phyloP scores from a whole-genome alignment of 192 early-diverging fungal species.

The Backusella tarrabulga region DNA sequence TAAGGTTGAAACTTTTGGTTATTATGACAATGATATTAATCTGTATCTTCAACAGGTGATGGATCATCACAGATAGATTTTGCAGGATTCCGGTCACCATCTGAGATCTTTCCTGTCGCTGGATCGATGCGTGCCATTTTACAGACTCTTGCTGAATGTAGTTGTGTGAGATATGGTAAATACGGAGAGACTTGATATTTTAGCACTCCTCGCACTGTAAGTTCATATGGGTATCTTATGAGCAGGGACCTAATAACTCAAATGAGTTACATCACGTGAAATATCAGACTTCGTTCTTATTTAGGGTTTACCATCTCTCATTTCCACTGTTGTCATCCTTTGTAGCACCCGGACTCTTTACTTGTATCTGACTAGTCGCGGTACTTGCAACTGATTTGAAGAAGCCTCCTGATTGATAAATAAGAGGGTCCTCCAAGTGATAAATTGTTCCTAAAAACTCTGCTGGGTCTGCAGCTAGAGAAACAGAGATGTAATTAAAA shows the following conservation, averaged over 20 bases:
- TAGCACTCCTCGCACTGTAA: conserved; percentile 34
- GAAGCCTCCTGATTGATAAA: conserved; percentile 25
- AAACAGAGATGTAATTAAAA: neutral
- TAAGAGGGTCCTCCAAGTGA: conserved; percentile 32
- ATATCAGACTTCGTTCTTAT: neutral
- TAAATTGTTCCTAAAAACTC: conserved; percentile 38
- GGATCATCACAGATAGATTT: conserved; percentile 33
- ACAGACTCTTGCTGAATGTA: conserved; percentile 28
- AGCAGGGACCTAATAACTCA: conserved; percentile 23
- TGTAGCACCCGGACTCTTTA: conserved; percentile 30
- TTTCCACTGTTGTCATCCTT: conserved; percentile 33
- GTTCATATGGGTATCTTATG: conserved; percentile 35
- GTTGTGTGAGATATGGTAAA: conserved; percentile 4
- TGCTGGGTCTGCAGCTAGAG: conserved; percentile 19
- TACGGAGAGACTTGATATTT: conserved; percentile 29
- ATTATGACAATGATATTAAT: neutral
- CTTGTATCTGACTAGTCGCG: conserved; percentile 31
- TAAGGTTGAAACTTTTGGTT: neutral
- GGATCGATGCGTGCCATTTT: conserved; percentile 31
- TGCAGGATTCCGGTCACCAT: conserved; percentile 4
- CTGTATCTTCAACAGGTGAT: conserved; percentile 20
- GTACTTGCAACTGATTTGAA: conserved; percentile 19
- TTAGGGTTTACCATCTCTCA: conserved; percentile 31
- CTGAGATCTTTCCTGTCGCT: conserved; percentile 28
- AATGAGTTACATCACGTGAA: neutral